phyloP scores from a whole-genome alignment of 1,139 yeast species.

The Scheffersomyces stambukii region DNA sequence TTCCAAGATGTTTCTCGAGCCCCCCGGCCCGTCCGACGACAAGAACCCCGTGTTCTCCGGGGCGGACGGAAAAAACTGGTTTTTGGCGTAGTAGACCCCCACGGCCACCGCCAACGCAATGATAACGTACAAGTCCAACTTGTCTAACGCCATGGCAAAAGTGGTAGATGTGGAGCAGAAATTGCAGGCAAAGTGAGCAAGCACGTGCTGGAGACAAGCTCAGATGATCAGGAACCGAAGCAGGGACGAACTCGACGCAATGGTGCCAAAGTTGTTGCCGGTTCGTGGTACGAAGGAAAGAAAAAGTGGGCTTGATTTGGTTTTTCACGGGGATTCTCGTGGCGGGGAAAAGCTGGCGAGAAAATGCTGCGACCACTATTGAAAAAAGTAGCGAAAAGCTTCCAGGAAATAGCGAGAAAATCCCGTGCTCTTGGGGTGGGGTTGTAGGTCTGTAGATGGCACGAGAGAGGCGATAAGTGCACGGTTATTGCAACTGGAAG shows the following conservation, averaged over 20 bases:
- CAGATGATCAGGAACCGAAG: neutral
- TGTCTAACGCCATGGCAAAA: slow-evolving; percentile 48
- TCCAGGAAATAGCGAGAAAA: too few relatives aligned
- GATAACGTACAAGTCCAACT: slow-evolving; percentile 68
- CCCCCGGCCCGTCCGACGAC: slow-evolving; percentile 33
- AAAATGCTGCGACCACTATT: too few relatives aligned
- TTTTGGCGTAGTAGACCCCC: slow-evolving; percentile 64
- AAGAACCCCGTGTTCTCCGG: slow-evolving; percentile 22
- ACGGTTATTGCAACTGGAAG: too few relatives aligned
- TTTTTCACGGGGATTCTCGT: too few relatives aligned
- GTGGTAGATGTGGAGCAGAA: neutral
- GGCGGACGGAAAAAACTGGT: slow-evolving; percentile 28
- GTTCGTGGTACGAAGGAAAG: too few relatives aligned
- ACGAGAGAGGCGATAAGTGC: too few relatives aligned
- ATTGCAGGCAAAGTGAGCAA: neutral
- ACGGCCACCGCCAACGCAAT: slow-evolving; percentile 62
- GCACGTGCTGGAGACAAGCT: neutral
- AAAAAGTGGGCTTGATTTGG: too few relatives aligned
- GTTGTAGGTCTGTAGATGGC: too few relatives aligned
- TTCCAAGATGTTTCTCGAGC: slow-evolving; percentile 60
- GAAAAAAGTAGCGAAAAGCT: too few relatives aligned
- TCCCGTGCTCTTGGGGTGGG: too few relatives aligned
- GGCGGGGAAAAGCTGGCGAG: too few relatives aligned
- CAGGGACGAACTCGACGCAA: neutral
- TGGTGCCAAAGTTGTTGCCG: too few relatives aligned